Conservation (phyloP, 78 protist species). For the Dictyostelium brefeldianum region DNA sequence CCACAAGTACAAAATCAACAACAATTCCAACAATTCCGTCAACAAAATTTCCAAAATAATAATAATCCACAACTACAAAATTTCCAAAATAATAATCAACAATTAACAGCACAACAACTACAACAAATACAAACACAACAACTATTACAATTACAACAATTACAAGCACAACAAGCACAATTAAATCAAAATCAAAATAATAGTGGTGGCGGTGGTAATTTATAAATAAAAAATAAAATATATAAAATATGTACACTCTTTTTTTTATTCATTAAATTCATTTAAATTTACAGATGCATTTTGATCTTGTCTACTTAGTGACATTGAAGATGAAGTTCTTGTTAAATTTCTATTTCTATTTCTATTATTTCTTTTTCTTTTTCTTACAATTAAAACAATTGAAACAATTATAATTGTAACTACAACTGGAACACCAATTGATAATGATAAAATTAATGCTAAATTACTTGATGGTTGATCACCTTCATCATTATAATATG, state of each 20-base stretch:
- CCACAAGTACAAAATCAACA: background rate
- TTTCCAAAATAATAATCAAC: background rate
- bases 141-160: background rate
- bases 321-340: too few species aligned
- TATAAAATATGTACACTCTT: too few species aligned
- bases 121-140: background rate
- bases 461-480: background rate
- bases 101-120: background rate
- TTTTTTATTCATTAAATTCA: too few species aligned
- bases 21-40: background rate
- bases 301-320: too few species aligned
- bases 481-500: conserved; percentile 13
- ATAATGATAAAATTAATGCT: background rate
- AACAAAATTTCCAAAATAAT: background rate
- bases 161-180: background rate
- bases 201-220: too few species aligned
- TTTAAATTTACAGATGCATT: too few species aligned
- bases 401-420: background rate
- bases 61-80: background rate
- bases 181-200: background rate
- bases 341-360: background rate
- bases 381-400: background rate
- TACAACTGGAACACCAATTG: background rate
- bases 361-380: background rate
- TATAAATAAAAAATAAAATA: too few species aligned